A percentile compares a stretch with the other conserved stretches of the same genome.
These are phyloP conservation scores for Cryptosporidium andersoni DNA, from an alignment of 169 alveolate species.

Conservation along the genomic window DNA sequence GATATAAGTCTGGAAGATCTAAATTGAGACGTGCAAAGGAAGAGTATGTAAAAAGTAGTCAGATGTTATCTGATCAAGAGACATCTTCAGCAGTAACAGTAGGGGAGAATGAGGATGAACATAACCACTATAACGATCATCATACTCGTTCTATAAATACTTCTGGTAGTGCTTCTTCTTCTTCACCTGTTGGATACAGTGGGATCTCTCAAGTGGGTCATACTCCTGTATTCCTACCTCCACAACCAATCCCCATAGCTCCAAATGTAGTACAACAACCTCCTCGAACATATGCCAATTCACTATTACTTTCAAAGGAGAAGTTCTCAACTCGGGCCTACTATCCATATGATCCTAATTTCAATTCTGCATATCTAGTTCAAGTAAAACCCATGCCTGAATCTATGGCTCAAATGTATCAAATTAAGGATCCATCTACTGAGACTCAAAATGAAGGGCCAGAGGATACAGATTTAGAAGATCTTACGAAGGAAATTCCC, in stretches of 20 bases:
- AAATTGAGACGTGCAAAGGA: constrained; percentile 16
- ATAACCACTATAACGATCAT: neutral
- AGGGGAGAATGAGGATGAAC: constrained; percentile 25
- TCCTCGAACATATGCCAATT: constrained; percentile 57
- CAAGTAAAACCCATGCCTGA: constrained; percentile 47
- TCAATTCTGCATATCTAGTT: constrained; percentile 17
- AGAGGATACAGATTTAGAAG: constrained; percentile 21
- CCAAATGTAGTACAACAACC: constrained; percentile 69
- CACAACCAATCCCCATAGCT: constrained; percentile 65
- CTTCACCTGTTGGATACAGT: constrained; percentile 9
- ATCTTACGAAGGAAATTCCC: constrained; percentile 41
- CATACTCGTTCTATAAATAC: neutral
- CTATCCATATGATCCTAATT: constrained; percentile 46
- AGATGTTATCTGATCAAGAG: neutral
- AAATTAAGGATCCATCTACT: neutral
- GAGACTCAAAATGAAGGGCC: neutral
- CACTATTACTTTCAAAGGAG: constrained; percentile 65
- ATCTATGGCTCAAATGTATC: constrained; percentile 24
- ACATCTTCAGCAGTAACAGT: neutral
- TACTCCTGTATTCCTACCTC: constrained; percentile 31
- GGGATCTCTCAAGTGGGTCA: neutral
- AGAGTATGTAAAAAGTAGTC: neutral
- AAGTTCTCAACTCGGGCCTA: constrained; percentile 46
- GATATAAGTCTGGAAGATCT: constrained; percentile 6
- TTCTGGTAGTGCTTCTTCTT: neutral